Base-by-base conservation (phyloP, 805 yeast genomes). In the Dipodascus albidus region DNA sequence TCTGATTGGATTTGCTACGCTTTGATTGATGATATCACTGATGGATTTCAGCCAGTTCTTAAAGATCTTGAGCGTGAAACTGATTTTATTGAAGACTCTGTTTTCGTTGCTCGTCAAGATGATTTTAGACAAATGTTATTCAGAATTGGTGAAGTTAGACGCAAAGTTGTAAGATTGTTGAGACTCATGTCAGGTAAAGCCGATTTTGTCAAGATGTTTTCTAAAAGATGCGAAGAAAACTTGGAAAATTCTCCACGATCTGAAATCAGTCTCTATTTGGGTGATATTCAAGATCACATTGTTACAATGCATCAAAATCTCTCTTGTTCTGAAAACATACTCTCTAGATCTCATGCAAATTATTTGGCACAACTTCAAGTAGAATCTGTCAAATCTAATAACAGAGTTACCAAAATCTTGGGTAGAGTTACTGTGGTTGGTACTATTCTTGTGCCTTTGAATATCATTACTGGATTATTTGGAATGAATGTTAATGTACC, bases 231-330 rank as follows among this genome's bases (percentile, higher is more conserved):
- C 68, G 90, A 85, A 62, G 97, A 90, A 69, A 82, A 78, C 15
- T 66, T 71, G 69, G 68, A 67, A 41, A 65, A 65, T 49, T 70
- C 70, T 60, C 96, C 96, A 51, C 78, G 95, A 62, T 91, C 85
- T 24, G 97, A 91, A 62, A 90, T 90, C 70, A 96, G 95, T 0
- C 74, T 90, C 58, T 90, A 87, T 67, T 70, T 90, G 57, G 96
- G 96, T 54, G 98, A 90, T 79, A 90, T 90, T 65, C 96, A 89
- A 70, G 97, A 90, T 75, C 98, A 90, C 77, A 84, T 89, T 63
- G 82, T 88, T 53, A 89, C 96, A 8, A 89, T 89, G 96, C 85
- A 80, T 67, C 95, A 87, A 69, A 88, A 87, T 62, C 75, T 89
- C 62, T 68, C 82, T 44, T 85, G 95, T 2, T 89, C 87, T 64